Base-by-base conservation (phyloP, 805 yeast genomes). In the Teunomyces panamensis region DNA sequence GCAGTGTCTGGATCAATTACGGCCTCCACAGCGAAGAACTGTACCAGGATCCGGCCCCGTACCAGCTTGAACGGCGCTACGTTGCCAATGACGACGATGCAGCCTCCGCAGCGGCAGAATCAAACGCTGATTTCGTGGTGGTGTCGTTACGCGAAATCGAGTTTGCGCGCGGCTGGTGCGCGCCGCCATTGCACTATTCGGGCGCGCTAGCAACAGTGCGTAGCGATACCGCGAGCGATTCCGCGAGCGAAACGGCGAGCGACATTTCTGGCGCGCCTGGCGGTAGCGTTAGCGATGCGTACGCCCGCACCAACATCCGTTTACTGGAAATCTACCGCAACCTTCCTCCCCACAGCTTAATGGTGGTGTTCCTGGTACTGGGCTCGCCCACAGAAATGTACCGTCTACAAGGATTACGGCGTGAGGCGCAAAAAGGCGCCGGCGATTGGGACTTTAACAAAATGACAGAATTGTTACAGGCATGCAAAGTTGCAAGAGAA, bases 51-150 rank as follows among this genome's bases (percentile, higher is more conserved):
- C 56, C 59, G 2, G 53, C 45, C 14, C 46, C 52, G 7, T 30
- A 53, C 39, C 45, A 50, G 13, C 60, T 64, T 6, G 48, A 43
- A 5, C 49, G 71, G 34, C 53, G 77, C 4, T 68, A 78, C 29
- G 81, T 85, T 44, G 51, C 61, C 10, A 69, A 75, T 52, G 96
- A 89, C 63, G 84, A 78, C 33, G 85, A 84, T 47, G 76, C 79
- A 0, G 74, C 80, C 6, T 20, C 24, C 1, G 30, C 29, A 5
- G 41, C 41, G 17, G 30, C 27, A 5, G 13, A 37, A 4, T 8
- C n/a, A 30, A 29, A 26, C 7, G 41, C 41, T 45, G 36, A 48
- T 9, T 69, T 89, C 26, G 67, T 79, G 10, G 69, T 85, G 43
- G 71, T 81, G 14, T 75, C 80, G 46, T 59, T 89, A 39, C 73